Evolutionary conservation across 768 basidiomycete species (phyloP).

Genomic region (Termitomyces sp.): DNA sequence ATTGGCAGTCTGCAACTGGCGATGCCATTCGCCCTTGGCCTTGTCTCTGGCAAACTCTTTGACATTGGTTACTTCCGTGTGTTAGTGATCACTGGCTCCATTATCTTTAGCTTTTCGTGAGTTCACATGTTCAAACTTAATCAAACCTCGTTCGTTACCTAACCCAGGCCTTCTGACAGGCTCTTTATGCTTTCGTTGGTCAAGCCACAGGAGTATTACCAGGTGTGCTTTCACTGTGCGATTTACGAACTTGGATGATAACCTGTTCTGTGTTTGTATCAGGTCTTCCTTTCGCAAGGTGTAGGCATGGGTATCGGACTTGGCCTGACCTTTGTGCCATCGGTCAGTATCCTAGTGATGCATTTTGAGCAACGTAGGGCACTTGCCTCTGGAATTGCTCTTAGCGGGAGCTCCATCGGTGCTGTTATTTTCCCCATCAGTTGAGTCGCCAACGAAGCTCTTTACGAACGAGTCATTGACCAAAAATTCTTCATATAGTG

Average conservation of each 20-base stretch:
- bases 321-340: slow-evolving; percentile 39
- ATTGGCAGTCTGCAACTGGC: slow-evolving; percentile 24
- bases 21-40: slow-evolving; percentile 22
- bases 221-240: slow-evolving; percentile 8
- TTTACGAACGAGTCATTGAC: background rate
- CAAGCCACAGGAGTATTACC: slow-evolving; percentile 35
- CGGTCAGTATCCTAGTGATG: slow-evolving; percentile 40
- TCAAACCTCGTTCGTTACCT: background rate
- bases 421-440: slow-evolving; percentile 34
- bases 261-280: background rate
- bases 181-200: slow-evolving; percentile 40
- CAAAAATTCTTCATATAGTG: slow-evolving; percentile 17
- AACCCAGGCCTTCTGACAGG: slow-evolving; percentile 14
- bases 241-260: background rate
- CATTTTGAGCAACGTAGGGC: slow-evolving; percentile 41
- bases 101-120: slow-evolving; percentile 21
- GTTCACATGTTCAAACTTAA: background rate
- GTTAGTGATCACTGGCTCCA: slow-evolving; percentile 14
- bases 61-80: slow-evolving; percentile 20
- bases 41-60: slow-evolving; percentile 22
- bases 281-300: slow-evolving; percentile 25
- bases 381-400: slow-evolving; percentile 43
- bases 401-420: slow-evolving; percentile 33
- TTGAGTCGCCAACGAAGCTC: slow-evolving; percentile 8
- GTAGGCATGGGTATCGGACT: slow-evolving; percentile 36